These are phyloP conservation scores for Aspergillus aculeatus DNA, from an alignment of 2,329 filamentous ascomycete species.

Conservation along the genomic window DNA sequence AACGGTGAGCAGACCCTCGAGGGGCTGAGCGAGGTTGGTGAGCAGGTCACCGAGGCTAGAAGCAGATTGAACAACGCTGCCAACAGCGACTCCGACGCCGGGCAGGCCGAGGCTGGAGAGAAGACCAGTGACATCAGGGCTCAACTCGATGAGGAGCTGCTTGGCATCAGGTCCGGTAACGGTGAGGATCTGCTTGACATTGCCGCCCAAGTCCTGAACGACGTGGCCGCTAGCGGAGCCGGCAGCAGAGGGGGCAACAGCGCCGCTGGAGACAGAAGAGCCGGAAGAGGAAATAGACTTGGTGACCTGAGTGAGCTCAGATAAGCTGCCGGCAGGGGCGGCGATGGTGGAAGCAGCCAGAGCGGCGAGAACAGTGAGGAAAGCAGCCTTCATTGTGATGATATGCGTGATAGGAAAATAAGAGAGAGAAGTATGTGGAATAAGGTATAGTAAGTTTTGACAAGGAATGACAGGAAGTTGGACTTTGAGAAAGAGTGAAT, in stretches of 20 bases:
- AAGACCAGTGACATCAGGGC: conserved; percentile 30
- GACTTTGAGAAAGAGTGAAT: conserved; percentile 13
- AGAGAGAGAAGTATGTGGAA: conserved; percentile 10
- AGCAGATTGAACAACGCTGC: conserved; percentile 28
- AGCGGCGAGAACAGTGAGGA: conserved; percentile 25
- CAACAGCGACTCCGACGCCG: conserved; percentile 26
- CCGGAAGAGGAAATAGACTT: conserved; percentile 16
- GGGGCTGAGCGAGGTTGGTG: conserved; percentile 22
- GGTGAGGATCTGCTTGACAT: conserved; percentile 30
- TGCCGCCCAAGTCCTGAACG: conserved; percentile 28
- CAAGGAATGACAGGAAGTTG: conserved; percentile 24
- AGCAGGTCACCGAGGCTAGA: conserved; percentile 27
- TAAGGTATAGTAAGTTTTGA: not conserved
- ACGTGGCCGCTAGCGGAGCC: conserved; percentile 25
- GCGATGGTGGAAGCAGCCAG: conserved; percentile 24
- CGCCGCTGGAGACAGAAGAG: conserved; percentile 10
- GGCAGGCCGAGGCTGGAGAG: conserved; percentile 30
- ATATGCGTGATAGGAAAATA: conserved; percentile 10
- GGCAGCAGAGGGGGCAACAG: conserved; percentile 7
- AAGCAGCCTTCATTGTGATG: conserved; percentile 27
- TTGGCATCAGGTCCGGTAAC: conserved; percentile 27
- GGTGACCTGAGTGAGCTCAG: conserved; percentile 14
- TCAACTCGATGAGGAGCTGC: conserved; percentile 32
- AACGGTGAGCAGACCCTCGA: conserved; percentile 32
- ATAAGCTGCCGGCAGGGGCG: conserved; percentile 19